These are phyloP conservation scores for Colletotrichum australisinense DNA, from an alignment of 2,329 filamentous ascomycete species.

Conservation along the genomic window DNA sequence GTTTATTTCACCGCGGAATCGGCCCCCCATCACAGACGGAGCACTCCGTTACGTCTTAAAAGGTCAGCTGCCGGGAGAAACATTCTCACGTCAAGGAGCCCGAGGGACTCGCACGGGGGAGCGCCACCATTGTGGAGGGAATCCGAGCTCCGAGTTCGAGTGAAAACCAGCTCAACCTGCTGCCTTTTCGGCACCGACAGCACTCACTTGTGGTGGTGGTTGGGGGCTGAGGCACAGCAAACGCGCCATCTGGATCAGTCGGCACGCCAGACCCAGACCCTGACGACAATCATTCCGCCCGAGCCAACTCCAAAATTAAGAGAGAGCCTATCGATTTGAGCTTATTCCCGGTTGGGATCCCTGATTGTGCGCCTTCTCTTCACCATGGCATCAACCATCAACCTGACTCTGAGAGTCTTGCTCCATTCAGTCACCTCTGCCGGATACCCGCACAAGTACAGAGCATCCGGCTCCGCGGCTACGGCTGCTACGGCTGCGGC, in stretches of 20 bases:
- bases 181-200: neutral
- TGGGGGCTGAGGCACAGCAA: constrained; percentile 13
- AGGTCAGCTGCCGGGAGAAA: neutral
- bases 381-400: neutral
- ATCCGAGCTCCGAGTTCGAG: constrained; percentile 9
- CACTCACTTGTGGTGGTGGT: neutral
- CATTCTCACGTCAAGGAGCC: neutral
- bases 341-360: constrained; percentile 23
- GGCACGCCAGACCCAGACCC: constrained; percentile 24
- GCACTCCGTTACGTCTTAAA: neutral
- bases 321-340: constrained; percentile 5
- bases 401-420: neutral
- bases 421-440: constrained; percentile 13
- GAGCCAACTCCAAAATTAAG: neutral
- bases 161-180: neutral
- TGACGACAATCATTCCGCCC: constrained; percentile 19
- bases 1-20: neutral
- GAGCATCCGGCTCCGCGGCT: neutral
- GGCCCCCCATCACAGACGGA: neutral
- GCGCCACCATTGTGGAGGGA: constrained; percentile 9
- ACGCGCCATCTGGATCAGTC: constrained; percentile 30
- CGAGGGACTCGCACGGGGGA: neutral
- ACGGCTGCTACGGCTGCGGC: neutral
- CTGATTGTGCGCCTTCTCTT: neutral
- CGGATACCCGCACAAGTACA: constrained; percentile 12